These are phyloP conservation scores for Hyaloscypha bicolor DNA, from an alignment of 495 filamentous ascomycete species.

Conservation along the genomic window DNA sequence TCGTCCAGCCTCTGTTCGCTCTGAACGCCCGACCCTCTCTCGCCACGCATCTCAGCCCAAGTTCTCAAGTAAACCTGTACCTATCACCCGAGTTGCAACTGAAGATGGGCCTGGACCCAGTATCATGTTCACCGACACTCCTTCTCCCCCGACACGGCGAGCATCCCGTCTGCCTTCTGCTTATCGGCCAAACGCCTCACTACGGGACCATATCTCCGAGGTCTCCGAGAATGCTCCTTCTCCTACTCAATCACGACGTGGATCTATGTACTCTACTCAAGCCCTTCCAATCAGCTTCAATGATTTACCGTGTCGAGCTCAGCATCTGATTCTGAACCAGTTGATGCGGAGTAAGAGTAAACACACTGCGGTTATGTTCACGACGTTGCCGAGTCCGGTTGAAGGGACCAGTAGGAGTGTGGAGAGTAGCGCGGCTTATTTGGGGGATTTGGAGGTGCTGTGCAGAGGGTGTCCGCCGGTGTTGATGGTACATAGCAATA, in stretches of 20 bases:
- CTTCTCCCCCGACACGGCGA: slow-evolving; percentile 33
- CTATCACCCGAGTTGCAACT: slow-evolving; percentile 66
- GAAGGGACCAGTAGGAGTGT: slow-evolving; percentile 74
- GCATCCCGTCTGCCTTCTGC: slow-evolving; percentile 25
- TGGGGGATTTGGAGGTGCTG: slow-evolving; percentile 76
- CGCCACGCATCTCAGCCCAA: slow-evolving; percentile 55
- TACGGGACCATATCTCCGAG: slow-evolving; percentile 21
- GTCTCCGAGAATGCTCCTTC: slow-evolving; percentile 12
- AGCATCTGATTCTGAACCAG: slow-evolving; percentile 85
- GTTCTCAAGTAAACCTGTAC: slow-evolving; percentile 76
- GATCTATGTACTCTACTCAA: slow-evolving; percentile 63
- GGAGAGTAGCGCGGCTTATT: slow-evolving; percentile 67
- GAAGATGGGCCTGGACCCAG: slow-evolving; percentile 66
- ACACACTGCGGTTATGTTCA: slow-evolving; percentile 82
- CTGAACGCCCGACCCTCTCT: slow-evolving; percentile 48
- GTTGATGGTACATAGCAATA: slow-evolving; percentile 83
- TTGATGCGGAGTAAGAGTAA: slow-evolving; percentile 69
- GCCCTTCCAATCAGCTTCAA: slow-evolving; percentile 77
- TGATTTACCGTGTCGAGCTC: slow-evolving; percentile 78
- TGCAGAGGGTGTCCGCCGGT: slow-evolving; percentile 69
- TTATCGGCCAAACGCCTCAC: slow-evolving; percentile 14
- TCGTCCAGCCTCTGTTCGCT: slow-evolving; percentile 20
- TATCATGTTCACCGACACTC: slow-evolving; percentile 75
- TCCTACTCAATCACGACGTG: slow-evolving; percentile 28
- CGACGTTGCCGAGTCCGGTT: slow-evolving; percentile 74